A percentile compares a stretch with the other conserved stretches of the same genome.
Conservation (phyloP, 305 asterid genomes). For the Fraxinus platypoda region DNA sequence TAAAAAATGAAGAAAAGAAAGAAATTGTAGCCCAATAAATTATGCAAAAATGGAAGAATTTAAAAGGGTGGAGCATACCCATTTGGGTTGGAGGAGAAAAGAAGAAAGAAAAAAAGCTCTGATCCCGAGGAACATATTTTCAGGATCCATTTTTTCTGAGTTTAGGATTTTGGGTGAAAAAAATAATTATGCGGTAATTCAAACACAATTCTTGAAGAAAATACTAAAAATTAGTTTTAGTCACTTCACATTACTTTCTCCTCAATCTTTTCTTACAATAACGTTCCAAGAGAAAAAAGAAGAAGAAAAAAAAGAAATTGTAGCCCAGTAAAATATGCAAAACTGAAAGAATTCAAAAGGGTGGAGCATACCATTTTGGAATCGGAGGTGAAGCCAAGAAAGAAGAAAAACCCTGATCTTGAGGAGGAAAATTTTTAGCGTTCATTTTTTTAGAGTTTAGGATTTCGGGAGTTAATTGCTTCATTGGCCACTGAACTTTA, state of each 20-base stretch:
- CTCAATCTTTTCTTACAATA: background rate
- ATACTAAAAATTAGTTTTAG: background rate
- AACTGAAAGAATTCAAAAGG: background rate
- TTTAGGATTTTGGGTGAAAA: too few species aligned
- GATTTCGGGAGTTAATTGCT: too few species aligned
- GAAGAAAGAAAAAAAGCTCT: constrained; percentile 46
- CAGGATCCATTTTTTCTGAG: too few species aligned
- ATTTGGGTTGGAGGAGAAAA: constrained; percentile 58
- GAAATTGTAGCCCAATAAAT: background rate
- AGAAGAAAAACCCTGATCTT: constrained; percentile 48
- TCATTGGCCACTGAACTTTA: too few species aligned
- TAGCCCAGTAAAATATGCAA: background rate
- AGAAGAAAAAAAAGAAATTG: background rate
- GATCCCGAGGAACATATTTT: background rate
- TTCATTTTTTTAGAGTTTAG: constrained; percentile 8
- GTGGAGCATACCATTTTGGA: constrained; percentile 47
- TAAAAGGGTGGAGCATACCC: constrained; percentile 33
- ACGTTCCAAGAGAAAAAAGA: background rate
- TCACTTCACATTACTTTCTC: background rate
- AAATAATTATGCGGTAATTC: background rate
- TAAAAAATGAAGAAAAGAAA: background rate
- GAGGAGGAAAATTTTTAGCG: constrained; percentile 28
- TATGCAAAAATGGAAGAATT: background rate
- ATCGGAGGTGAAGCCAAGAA: constrained; percentile 58
- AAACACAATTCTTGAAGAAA: constrained; percentile 2